Evolutionary conservation across 345 rosid genomes (phyloP).

Genomic region (Salix brachista): DNA sequence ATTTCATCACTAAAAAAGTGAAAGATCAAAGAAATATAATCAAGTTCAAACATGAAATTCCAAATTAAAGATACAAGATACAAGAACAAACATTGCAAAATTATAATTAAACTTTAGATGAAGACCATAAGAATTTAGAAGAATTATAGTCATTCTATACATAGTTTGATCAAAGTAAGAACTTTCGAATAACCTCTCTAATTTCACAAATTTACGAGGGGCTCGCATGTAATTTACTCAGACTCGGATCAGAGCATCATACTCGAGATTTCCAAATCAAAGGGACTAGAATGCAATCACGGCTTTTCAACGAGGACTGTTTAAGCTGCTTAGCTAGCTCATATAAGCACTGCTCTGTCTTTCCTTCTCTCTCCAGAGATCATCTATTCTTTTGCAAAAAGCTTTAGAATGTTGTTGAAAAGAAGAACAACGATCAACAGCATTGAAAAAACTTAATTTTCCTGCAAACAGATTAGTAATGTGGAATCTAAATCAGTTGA

Average conservation of each 20-base stretch:
- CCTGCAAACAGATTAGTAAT: conserved; percentile 9
- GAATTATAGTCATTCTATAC: too few relatives aligned
- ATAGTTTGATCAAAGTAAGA: too few relatives aligned
- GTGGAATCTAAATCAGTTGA: conserved; percentile 52
- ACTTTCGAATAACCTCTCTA: too few relatives aligned
- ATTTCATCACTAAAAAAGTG: too few relatives aligned
- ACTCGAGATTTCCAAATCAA: background rate
- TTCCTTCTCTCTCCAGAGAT: background rate
- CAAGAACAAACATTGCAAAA: background rate
- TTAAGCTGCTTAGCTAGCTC: background rate
- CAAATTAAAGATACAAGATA: too few relatives aligned
- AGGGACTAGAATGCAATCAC: background rate
- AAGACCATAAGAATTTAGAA: too few relatives aligned
- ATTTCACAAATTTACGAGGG: background rate
- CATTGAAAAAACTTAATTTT: background rate
- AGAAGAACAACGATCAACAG: background rate
- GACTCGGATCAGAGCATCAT: background rate
- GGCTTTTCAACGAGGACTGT: background rate
- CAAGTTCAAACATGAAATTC: too few relatives aligned
- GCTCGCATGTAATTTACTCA: background rate
- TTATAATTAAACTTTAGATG: background rate
- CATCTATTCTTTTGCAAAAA: background rate
- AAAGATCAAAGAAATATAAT: too few relatives aligned
- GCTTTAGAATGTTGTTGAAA: background rate
- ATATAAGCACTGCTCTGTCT: background rate